Conservation (phyloP, 75 land plant species). For the Selaginella moellendorffii region DNA sequence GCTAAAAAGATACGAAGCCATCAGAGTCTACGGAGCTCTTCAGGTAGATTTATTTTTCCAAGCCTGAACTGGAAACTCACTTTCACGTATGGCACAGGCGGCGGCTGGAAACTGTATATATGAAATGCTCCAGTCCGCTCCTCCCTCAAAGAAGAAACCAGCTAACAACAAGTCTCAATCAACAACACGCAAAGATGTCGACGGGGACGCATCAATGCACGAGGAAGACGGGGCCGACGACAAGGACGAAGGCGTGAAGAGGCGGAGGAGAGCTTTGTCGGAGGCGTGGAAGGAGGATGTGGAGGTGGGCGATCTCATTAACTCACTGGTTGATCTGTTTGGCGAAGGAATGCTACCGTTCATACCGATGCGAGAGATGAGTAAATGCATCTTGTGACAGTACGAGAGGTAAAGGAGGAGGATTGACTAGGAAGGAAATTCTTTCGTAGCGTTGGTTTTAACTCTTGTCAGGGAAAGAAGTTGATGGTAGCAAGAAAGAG, state of each 20-base stretch:
- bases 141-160: neutral
- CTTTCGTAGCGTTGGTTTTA: no score
- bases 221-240: neutral
- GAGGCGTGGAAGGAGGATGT: constrained; percentile 76
- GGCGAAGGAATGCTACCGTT: constrained; percentile 68
- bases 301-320: constrained; percentile 39
- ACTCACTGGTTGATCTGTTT: constrained; percentile 45
- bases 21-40: constrained; percentile 83
- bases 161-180: no score
- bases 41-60: constrained; percentile 37
- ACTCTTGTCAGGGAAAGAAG: no score
- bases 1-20: constrained; percentile 67
- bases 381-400: constrained; percentile 28
- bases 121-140: constrained; percentile 41
- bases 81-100: no score
- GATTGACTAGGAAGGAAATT: no score
- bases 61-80: neutral
- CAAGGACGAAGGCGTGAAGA: constrained; percentile 15
- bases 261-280: constrained; percentile 24
- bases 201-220: neutral
- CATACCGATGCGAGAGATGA: constrained; percentile 40
- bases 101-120: constrained; percentile 64
- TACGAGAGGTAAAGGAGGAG: no score
- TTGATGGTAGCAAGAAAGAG: no score
- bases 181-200: no score